phyloP scores from a whole-genome alignment of 2,329 filamentous ascomycete species.

The Sporothrix euskadiensis region DNA sequence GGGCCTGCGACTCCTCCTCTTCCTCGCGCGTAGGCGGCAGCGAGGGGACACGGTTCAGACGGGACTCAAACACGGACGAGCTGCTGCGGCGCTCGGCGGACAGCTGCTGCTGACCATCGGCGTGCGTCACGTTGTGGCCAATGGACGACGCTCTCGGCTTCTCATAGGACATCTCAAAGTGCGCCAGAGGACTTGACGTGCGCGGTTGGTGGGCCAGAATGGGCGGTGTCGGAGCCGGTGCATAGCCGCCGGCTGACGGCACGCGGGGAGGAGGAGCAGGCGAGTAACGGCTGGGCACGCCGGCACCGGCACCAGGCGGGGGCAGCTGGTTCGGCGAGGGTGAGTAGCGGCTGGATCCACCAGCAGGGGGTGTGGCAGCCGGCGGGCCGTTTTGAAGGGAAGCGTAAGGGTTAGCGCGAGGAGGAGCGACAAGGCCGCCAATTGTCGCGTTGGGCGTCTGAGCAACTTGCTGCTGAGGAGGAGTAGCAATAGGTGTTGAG shows the following conservation, averaged over 20 bases:
- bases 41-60: slow-evolving; percentile 56
- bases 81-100: slow-evolving; percentile 51
- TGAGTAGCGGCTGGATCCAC: slow-evolving; percentile 58
- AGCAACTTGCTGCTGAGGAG: neutral
- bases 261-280: slow-evolving; percentile 48
- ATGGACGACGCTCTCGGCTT: slow-evolving; percentile 33
- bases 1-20: slow-evolving; percentile 55
- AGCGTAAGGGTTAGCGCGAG: slow-evolving; percentile 57
- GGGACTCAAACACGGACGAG: slow-evolving; percentile 56
- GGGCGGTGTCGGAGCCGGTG: slow-evolving; percentile 45
- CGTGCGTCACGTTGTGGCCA: slow-evolving; percentile 37
- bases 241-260: slow-evolving; percentile 46
- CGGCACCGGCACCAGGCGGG: slow-evolving; percentile 41
- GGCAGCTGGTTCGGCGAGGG: slow-evolving; percentile 51
- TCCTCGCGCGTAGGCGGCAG: slow-evolving; percentile 63
- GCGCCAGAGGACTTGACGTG: slow-evolving; percentile 65
- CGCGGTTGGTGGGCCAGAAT: slow-evolving; percentile 60
- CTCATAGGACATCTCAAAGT: slow-evolving; percentile 58
- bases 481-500: neutral
- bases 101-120: slow-evolving; percentile 40
- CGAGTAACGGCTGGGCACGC: slow-evolving; percentile 55
- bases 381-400: slow-evolving; percentile 42
- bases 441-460: slow-evolving; percentile 20
- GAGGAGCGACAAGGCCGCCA: slow-evolving; percentile 51
- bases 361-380: slow-evolving; percentile 33